Base-by-base conservation (phyloP, 495 filamentous ascomycete species). In the Hypoxylon fragiforme region DNA sequence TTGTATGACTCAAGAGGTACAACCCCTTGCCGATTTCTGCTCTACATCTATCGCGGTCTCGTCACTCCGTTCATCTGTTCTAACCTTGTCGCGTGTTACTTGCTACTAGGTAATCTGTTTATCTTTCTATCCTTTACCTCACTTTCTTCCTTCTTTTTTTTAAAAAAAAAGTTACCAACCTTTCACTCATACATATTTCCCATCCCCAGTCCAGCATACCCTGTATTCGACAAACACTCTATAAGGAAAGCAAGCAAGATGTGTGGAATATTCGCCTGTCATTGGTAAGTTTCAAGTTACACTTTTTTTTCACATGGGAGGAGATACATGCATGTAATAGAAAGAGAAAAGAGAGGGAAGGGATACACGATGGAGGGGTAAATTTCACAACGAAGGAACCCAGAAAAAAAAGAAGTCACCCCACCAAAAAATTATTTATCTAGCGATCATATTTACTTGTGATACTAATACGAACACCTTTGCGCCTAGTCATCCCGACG, bases 181-280 rank as follows among this genome's bases (percentile, higher is more conserved):
- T 3, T 52, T 30, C 48, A 2, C 15, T 51, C 14, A 32, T 34
- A 53, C 35, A 16, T 44, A n/a, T n/a, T n/a, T n/a, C n/a, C n/a
- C n/a, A n/a, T n/a, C 24, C 24, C 24, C 4, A 28, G 24, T 9
- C 9, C 24, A 9, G 9, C 9, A 28, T 28, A 4, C 24, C 24
- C 24, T 28, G 24, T 28, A n/a, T n/a, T n/a, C n/a, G n/a, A n/a
- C n/a, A n/a, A n/a, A n/a, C n/a, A n/a, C n/a, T n/a, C n/a, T n/a
- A n/a, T n/a, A n/a, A n/a, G n/a, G n/a, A n/a, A 39, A 18, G 7
- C 26, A 34, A 38, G 54, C 70, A 80, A 65, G 43, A 83, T 83
- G 80, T 83, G 80, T 70, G 94, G 94, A 70, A 97, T 98, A 65
- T 96, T 97, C 70, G 92, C 91, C 64, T 96, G 92, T 73, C 89